Conservation (phyloP, 2,329 filamentous ascomycete genomes). For the Aspergillus sp. region DNA sequence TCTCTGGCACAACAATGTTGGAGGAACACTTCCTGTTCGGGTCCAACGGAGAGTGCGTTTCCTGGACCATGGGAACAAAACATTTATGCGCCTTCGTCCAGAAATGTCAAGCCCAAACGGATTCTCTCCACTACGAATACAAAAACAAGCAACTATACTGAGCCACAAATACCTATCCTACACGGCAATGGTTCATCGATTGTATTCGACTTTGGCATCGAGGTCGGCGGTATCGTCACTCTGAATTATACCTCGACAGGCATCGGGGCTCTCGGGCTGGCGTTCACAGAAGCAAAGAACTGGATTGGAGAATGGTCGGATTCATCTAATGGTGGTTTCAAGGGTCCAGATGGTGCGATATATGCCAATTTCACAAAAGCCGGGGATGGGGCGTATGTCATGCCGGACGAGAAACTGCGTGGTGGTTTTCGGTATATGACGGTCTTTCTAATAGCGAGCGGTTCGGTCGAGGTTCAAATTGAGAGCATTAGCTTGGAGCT, state of each 20-base stretch:
- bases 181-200: slow-evolving; percentile 48
- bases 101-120: slow-evolving; percentile 45
- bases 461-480: slow-evolving; percentile 30
- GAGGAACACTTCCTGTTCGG: slow-evolving; percentile 51
- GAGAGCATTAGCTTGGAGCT: slow-evolving; percentile 40
- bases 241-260: slow-evolving; percentile 45
- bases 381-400: slow-evolving; percentile 31
- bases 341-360: slow-evolving; percentile 40
- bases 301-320: slow-evolving; percentile 47
- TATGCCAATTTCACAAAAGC: slow-evolving; percentile 30
- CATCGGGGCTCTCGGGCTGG: slow-evolving; percentile 38
- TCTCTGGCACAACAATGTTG: slow-evolving; percentile 42
- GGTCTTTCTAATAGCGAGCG: slow-evolving; percentile 30
- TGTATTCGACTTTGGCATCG: slow-evolving; percentile 56
- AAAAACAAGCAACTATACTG: slow-evolving; percentile 19
- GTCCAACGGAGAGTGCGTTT: slow-evolving; percentile 48
- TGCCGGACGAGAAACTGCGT: slow-evolving; percentile 35
- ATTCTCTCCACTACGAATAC: slow-evolving; percentile 35
- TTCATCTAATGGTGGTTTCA: slow-evolving; percentile 42
- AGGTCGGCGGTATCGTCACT: slow-evolving; percentile 54
- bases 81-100: slow-evolving; percentile 52
- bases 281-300: slow-evolving; percentile 46
- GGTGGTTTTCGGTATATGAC: slow-evolving; percentile 45
- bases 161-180: slow-evolving; percentile 28
- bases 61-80: slow-evolving; percentile 55